Percentiles rank a stretch among this genome's conserved stretches.
Evolutionary conservation across 306 rosid species (phyloP).

Genomic region (Gillenia trifoliata): DNA sequence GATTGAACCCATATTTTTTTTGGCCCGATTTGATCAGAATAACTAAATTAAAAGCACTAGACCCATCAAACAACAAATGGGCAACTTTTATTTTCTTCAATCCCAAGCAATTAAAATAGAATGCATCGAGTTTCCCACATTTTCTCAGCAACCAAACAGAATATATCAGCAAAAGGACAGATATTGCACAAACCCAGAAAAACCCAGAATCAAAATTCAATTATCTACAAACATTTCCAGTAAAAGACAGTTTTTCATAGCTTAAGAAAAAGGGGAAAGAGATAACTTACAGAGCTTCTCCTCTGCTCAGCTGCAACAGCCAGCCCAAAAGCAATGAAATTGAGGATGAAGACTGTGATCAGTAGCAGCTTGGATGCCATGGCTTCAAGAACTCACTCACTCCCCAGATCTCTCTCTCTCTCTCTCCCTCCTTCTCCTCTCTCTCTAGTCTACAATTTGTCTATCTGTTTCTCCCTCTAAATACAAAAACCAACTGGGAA

Average conservation of each 20-base stretch:
- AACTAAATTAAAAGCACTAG: neutral
- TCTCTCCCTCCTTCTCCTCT: conserved; percentile 2
- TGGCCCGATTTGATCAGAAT: neutral
- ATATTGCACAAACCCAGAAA: conserved; percentile 19
- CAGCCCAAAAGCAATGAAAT: conserved; percentile 84
- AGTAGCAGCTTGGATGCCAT: conserved; percentile 94
- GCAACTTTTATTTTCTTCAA: neutral
- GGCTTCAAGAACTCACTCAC: conserved; percentile 22
- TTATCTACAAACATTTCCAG: neutral
- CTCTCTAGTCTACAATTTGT: neutral
- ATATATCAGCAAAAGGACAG: neutral
- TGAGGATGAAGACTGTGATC: conserved; percentile 52
- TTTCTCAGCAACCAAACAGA: conserved; percentile 6
- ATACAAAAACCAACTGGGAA: neutral
- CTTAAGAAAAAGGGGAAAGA: neutral
- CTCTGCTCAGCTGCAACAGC: conserved; percentile 96
- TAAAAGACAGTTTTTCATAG: neutral
- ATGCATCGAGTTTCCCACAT: neutral
- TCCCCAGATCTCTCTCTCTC: conserved; percentile 34
- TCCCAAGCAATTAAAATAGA: neutral
- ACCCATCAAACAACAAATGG: neutral
- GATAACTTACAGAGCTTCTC: conserved; percentile 80
- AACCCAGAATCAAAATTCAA: conserved; percentile 4
- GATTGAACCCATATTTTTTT: neutral
- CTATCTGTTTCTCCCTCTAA: neutral